Base-by-base conservation (phyloP, 140 eudicot genomes). In the Stevia rebaudiana region DNA sequence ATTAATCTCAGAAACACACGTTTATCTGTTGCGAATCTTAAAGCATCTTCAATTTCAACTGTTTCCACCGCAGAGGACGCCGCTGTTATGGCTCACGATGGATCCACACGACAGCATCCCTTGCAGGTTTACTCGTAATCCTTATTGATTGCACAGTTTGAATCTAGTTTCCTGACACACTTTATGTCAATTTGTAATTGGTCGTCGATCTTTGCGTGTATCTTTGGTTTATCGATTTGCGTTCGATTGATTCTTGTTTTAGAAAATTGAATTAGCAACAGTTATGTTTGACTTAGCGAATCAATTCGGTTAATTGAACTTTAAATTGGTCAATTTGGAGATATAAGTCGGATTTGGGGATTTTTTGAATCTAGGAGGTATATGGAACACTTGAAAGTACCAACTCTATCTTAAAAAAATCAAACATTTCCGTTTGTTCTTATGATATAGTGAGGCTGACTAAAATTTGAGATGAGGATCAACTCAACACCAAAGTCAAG, bases 21-120 rank as follows among this genome's bases (percentile, higher is more conserved):
- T 36, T 6, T 61, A 50, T 61, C 57, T 22, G n/a, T 44, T 48
- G 63, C 73, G 25, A 39, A 62, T 31, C 1, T 41, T 17, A 57
- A 53, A 61, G 82, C 85, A 16, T 63, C 90, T 50, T 65, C 80
- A 1, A 36, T 66, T 21, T 79, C 86, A 47, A 73, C 95, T 10
- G 71, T 58, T 56, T 57, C 81, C 6, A 69, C 77, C 43, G 81
- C 74, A 19, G 70, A 80, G 36, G 72, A 59, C 42, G 24, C 77
- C 33, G 12, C 74, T 37, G 63, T 0, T 18, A 69, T 77, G 76
- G 65, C 80, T 67, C 74, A 73, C 52, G 65, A 75, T 63, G 78
- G 59, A 49, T 12, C 84, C 8, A 42, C 76, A 56, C 79, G 55
- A 59, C 81, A 74, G 25, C 79, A 76, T 25, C 80, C 88, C 13